Conservation (phyloP, 352 stramenopile species). For the Thalassiosira hispida region DNA sequence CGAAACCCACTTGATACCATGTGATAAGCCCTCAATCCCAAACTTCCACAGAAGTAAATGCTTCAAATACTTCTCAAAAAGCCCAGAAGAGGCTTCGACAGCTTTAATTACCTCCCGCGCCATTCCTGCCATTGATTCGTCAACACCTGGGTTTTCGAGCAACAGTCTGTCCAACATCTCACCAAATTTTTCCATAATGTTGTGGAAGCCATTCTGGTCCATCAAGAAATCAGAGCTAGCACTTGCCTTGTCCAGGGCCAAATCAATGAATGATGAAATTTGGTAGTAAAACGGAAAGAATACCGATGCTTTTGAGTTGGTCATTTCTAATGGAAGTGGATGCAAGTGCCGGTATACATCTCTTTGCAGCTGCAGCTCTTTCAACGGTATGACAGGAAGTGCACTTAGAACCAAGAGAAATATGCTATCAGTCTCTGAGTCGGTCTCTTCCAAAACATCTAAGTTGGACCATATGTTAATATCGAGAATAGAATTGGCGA, state of each 20-base stretch:
- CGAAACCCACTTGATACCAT: conserved; percentile 18
- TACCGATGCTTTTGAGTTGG: conserved; percentile 7
- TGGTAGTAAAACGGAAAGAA: conserved; percentile 57
- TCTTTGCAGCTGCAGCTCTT: conserved; percentile 45
- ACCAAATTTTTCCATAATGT: conserved; percentile 23
- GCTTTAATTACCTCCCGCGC: conserved; percentile 19
- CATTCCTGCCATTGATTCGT: conserved; percentile 25
- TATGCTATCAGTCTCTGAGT: conserved; percentile 31
- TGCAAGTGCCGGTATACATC: conserved; percentile 27
- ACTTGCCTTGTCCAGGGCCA: conserved; percentile 34
- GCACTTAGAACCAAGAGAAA: conserved; percentile 29
- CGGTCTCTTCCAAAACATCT: conserved; percentile 30
- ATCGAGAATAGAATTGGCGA: conserved; percentile 39
- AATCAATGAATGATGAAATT: conserved; percentile 55
- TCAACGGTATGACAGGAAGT: conserved; percentile 28
- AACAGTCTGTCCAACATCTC: conserved; percentile 11
- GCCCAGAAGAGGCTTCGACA: conserved; percentile 7
- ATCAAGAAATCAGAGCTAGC: conserved; percentile 22
- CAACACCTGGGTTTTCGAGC: conserved; percentile 1
- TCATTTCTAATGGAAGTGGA: conserved; percentile 39
- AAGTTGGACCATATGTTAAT: conserved; percentile 58
- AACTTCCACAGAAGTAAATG: conserved; percentile 48
- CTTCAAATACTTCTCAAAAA: conserved; percentile 47
- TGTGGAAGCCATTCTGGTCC: background rate
- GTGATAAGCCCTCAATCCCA: conserved; percentile 20